Base-by-base conservation (phyloP, 805 yeast species). In the Wickerhamiella brachini region DNA sequence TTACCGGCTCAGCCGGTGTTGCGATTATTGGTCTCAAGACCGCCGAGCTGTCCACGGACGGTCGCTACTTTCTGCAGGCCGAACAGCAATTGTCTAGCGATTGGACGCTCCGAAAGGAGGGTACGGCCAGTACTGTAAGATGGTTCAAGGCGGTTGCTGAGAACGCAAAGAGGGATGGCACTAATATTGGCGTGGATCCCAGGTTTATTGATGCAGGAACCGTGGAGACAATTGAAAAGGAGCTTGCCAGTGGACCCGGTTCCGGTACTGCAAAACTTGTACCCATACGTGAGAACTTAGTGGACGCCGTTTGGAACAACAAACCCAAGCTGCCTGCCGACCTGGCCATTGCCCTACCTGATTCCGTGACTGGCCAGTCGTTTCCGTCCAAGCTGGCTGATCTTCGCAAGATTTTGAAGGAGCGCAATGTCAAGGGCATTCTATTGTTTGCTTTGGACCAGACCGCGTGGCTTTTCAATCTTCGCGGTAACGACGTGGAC, bases 41-140 rank as follows among this genome's bases (percentile, higher is more conserved):
- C 46, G 94, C 95, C 13, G 85, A 83, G 0, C 68, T 93, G 48
- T 80, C 95, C 8, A 93, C 98, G 0, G 98, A 93, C 67, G 97
- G 97, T 1, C 74, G 98, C 57, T 93, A 93, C 69, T 93, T 87
- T 65, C 71, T 85, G 53, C 98, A 93, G 68, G 97, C 97, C 1
- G 78, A 76, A 21, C 78, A 81, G 52, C 93, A 93, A 68, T 70
- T 93, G 51, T 94, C 86, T 63, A 61, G 67, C 39, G 79, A 80
- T 61, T 93, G 97, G 97, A 66, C 68, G 1, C 68, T 93, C 45
- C 72, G 93, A 53, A 88, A 83, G 62, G 94, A 83, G 64, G 95
- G 95, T 3, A 69, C 73, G 37, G 73, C 76, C n/a, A 84, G 81
- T 31, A 76, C 76, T 39, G 78, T 81, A 13, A 71, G 83, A 6